These are phyloP conservation scores for Drosera capensis DNA, from an alignment of 148 eudicot genomes.

Conservation along the genomic window DNA sequence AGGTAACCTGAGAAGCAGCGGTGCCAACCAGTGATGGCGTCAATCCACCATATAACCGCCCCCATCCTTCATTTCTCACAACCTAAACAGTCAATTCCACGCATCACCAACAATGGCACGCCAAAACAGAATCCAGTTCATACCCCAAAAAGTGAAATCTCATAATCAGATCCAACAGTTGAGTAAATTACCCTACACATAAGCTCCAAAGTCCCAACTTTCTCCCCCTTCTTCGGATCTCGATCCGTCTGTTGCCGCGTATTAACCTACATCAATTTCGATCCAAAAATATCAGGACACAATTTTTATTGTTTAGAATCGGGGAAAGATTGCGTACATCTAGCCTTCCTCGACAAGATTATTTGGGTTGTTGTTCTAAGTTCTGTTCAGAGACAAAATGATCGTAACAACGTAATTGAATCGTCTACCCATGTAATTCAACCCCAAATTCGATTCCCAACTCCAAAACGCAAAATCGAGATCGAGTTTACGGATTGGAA, in stretches of 20 bases:
- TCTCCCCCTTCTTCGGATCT: conserved; percentile 46
- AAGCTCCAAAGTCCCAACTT: conserved; percentile 45
- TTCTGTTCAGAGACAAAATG: too few species aligned
- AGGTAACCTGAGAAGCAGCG: conserved; percentile 94
- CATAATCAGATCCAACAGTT: conserved; percentile 2
- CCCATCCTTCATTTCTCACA: conserved; percentile 86
- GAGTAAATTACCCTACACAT: conserved; percentile 46
- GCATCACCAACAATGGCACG: conserved; percentile 5
- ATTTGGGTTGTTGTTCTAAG: too few species aligned
- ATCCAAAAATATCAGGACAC: too few species aligned
- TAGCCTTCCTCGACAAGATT: too few species aligned
- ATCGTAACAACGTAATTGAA: not conserved
- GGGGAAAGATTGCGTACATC: too few species aligned
- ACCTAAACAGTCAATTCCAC: conserved; percentile 50
- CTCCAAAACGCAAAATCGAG: not conserved
- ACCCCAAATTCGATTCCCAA: too few species aligned
- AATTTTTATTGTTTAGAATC: too few species aligned
- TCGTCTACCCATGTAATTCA: not conserved
- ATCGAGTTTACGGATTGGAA: not conserved
- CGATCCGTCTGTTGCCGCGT: conserved; percentile 94
- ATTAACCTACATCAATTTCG: conserved; percentile 50
- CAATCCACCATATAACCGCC: conserved; percentile 69
- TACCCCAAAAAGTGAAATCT: conserved; percentile 1
- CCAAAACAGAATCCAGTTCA: not conserved
- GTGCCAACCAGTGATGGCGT: conserved; percentile 86